These are phyloP conservation scores for Rhodomyrtus psidioides DNA, from an alignment of 441 rosid species.

Conservation along the genomic window DNA sequence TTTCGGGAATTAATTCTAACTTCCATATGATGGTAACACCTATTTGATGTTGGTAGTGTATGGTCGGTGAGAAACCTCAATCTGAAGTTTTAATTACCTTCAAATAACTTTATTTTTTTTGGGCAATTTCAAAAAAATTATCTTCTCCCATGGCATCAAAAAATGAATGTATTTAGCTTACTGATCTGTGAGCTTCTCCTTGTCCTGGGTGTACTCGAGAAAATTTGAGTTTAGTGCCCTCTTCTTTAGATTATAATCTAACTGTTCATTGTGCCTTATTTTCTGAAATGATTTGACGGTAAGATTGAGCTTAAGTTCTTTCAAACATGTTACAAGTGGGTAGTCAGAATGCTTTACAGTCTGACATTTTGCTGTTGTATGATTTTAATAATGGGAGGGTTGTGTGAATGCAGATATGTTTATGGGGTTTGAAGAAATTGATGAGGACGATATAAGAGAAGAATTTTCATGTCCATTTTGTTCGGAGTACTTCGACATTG, in stretches of 20 bases:
- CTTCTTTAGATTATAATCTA: not conserved
- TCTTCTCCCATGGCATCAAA: not conserved
- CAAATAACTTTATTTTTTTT: not conserved
- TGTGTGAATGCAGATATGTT: constrained; percentile 29
- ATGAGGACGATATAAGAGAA: constrained; percentile 36
- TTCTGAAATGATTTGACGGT: not conserved
- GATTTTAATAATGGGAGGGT: not conserved
- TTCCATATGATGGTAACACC: no score
- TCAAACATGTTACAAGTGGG: not conserved
- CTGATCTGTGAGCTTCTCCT: not conserved
- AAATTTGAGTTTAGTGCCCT: not conserved
- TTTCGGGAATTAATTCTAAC: not conserved
- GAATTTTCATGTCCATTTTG: constrained; percentile 57
- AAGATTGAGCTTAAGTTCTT: not conserved
- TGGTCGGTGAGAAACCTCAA: not conserved
- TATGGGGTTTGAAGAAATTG: constrained; percentile 43
- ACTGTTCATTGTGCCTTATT: not conserved
- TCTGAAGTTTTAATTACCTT: not conserved
- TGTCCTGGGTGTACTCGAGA: not conserved
- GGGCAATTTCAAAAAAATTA: not conserved
- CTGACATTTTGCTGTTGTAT: not conserved
- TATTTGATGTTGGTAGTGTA: not conserved
- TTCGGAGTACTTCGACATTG: constrained; percentile 45
- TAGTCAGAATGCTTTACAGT: not conserved
- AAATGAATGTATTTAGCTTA: not conserved